Conservation (phyloP, 2,329 filamentous ascomycete species). For the Tolypocladium nubicola region DNA sequence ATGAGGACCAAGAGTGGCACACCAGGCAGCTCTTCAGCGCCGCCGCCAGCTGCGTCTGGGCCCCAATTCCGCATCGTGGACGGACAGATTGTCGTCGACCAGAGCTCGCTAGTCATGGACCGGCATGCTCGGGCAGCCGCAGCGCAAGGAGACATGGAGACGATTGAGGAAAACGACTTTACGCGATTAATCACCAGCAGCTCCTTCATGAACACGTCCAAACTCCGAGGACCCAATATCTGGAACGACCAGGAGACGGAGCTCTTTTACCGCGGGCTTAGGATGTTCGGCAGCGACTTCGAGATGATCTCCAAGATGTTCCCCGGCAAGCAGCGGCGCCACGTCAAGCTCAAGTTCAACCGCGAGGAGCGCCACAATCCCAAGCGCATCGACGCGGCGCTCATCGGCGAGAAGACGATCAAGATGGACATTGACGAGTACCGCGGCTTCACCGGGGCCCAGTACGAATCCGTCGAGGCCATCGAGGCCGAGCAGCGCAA, state of each 20-base stretch:
- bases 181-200: slow-evolving; percentile 59
- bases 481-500: slow-evolving; percentile 45
- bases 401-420: slow-evolving; percentile 49
- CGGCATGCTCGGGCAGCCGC: slow-evolving; percentile 52
- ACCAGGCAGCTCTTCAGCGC: slow-evolving; percentile 4
- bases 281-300: slow-evolving; percentile 76
- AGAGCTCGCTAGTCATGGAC: slow-evolving; percentile 57
- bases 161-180: slow-evolving; percentile 69
- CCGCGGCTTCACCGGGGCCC: slow-evolving; percentile 38
- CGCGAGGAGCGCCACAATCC: slow-evolving; percentile 64
- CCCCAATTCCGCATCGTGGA: slow-evolving; percentile 55
- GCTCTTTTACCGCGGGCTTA: slow-evolving; percentile 63
- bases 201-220: slow-evolving; percentile 52
- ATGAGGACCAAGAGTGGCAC: slow-evolving; percentile 6
- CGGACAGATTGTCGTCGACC: slow-evolving; percentile 62
- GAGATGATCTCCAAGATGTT: slow-evolving; percentile 72
- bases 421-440: slow-evolving; percentile 52
- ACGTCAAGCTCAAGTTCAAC: slow-evolving; percentile 76
- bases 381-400: slow-evolving; percentile 48
- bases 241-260: slow-evolving; percentile 67
- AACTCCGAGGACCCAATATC: slow-evolving; percentile 50
- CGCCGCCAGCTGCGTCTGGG: slow-evolving; percentile 23
- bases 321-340: slow-evolving; percentile 56
- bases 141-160: slow-evolving; percentile 42
- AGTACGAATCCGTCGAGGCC: slow-evolving; percentile 43